Evolutionary conservation across 164 flowering plant species (phyloP).

Genomic region (Berberis vulgaris): DNA sequence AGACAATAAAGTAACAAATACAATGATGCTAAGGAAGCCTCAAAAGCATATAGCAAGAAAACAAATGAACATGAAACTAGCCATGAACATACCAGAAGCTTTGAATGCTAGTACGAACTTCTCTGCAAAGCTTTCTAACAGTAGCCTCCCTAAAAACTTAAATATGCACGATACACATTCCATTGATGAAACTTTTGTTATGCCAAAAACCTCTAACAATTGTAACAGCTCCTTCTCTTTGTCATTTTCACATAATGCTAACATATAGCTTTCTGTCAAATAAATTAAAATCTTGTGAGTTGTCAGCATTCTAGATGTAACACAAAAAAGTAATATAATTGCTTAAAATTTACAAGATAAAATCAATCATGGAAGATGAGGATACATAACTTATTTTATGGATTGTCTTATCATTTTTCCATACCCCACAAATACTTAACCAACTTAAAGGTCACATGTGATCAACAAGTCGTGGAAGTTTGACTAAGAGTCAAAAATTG

Average conservation of each 20-base stretch:
- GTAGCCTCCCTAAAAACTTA: conserved; percentile 54
- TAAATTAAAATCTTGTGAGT: conserved; percentile 3
- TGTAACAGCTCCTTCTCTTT: conserved; percentile 40
- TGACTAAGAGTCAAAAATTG: too few relatives aligned
- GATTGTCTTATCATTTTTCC: too few relatives aligned
- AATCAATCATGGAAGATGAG: not conserved
- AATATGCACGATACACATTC: conserved; percentile 34
- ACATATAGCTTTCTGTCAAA: conserved; percentile 60
- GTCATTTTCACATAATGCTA: conserved; percentile 71
- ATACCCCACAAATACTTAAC: too few relatives aligned
- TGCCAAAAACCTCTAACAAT: conserved; percentile 50
- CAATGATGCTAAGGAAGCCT: not conserved
- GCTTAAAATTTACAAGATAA: not conserved
- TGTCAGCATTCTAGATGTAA: not conserved
- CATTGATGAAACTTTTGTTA: conserved; percentile 46
- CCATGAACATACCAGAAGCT: conserved; percentile 34
- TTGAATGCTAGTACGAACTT: conserved; percentile 41
- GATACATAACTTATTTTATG: too few relatives aligned
- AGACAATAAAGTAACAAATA: not conserved
- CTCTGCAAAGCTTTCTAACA: conserved; percentile 39
- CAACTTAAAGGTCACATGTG: too few relatives aligned
- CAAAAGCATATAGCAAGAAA: not conserved
- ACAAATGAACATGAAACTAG: not conserved
- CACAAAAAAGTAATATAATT: not conserved
- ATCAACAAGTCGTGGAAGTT: too few relatives aligned